Evolutionary conservation across 164 flowering plant genomes (phyloP).

Genomic region (Annona cherimola): DNA sequence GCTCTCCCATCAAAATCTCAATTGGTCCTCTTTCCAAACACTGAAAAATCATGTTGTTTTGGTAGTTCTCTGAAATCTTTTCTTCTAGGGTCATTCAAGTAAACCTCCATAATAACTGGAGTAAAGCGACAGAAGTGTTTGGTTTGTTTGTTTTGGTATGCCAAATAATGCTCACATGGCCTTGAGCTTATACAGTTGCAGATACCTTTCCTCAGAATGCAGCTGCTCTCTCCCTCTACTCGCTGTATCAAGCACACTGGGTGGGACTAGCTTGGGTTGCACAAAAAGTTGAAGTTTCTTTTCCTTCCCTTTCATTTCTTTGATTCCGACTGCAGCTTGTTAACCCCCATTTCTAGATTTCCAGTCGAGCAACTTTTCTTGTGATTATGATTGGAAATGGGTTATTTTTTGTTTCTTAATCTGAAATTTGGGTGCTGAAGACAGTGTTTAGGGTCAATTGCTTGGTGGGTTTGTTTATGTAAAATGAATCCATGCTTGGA

Average conservation of each 20-base stretch:
- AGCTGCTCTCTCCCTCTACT: constrained; percentile 26
- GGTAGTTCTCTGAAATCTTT: background rate
- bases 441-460: background rate
- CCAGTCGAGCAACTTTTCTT: constrained; percentile 14
- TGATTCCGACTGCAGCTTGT: constrained; percentile 11
- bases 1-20: background rate
- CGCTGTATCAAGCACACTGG: constrained; percentile 11
- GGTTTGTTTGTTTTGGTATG: constrained; percentile 24
- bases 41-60: constrained; percentile 1
- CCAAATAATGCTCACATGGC: constrained; percentile 32
- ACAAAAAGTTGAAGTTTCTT: constrained; percentile 8
- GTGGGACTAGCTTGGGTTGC: constrained; percentile 4
- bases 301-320: constrained; percentile 11
- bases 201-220: constrained; percentile 52
- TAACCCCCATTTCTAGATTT: constrained; percentile 16
- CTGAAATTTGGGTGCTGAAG: constrained; percentile 31
- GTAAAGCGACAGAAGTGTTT: constrained; percentile 17
- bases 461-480: background rate
- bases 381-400: constrained; percentile 18
- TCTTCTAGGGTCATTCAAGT: constrained; percentile 2
- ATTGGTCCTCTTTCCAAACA: constrained; percentile 1
- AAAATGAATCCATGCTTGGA: constrained; percentile 58
- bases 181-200: constrained; percentile 38
- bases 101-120: constrained; percentile 12
- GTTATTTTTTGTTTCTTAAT: constrained; percentile 18